These are phyloP conservation scores for Linum usitatissimum DNA, from an alignment of 345 rosid species.

Conservation along the genomic window DNA sequence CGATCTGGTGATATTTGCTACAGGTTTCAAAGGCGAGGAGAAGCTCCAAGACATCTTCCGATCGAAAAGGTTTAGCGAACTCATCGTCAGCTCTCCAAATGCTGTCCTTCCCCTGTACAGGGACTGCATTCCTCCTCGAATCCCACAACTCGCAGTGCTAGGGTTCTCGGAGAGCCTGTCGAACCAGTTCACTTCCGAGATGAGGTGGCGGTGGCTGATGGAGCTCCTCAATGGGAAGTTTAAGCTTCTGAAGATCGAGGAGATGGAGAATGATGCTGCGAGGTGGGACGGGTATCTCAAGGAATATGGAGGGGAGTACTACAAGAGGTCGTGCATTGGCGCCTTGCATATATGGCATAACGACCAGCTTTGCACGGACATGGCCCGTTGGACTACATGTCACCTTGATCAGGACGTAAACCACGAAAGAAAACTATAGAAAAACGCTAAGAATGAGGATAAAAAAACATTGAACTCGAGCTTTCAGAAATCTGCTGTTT, in stretches of 20 bases:
- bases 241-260: conserved; percentile 22
- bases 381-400: conserved; percentile 28
- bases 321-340: conserved; percentile 19
- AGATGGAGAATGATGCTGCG: conserved; percentile 24
- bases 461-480: too few species aligned
- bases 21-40: conserved; percentile 29
- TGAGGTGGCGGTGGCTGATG: conserved; percentile 28
- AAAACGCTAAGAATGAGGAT: too few species aligned
- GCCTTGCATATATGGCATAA: conserved; percentile 20
- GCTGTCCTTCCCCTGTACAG: conserved; percentile 32
- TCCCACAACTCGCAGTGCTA: conserved; percentile 34
- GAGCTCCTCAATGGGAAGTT: conserved; percentile 29
- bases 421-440: too few species aligned
- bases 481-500: too few species aligned
- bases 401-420: neutral
- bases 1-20: conserved; percentile 28
- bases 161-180: conserved; percentile 30
- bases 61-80: conserved; percentile 17
- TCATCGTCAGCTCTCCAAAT: conserved; percentile 18
- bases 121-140: conserved; percentile 28
- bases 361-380: conserved; percentile 37
- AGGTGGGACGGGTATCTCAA: conserved; percentile 25
- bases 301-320: conserved; percentile 4
- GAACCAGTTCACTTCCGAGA: conserved; percentile 31
- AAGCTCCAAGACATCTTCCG: conserved; percentile 26